These are phyloP conservation scores for Bidens hawaiensis DNA, from an alignment of 140 eudicot genomes.

Conservation along the genomic window DNA sequence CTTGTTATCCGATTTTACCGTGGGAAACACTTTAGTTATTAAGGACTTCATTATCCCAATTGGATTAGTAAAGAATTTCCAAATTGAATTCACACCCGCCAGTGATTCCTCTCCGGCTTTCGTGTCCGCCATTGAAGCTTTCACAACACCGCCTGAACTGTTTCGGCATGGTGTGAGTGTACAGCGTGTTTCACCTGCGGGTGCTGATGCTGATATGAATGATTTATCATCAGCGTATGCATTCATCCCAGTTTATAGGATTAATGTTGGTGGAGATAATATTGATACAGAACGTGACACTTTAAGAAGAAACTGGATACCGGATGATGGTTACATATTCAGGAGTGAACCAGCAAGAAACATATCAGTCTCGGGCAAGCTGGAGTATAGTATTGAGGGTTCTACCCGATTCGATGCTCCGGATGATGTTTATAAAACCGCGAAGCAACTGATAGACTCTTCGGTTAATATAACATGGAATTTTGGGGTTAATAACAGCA, in stretches of 20 bases:
- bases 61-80: too few relatives aligned
- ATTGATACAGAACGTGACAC: background rate
- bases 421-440: background rate
- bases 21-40: background rate
- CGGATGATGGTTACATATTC: background rate
- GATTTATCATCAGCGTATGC: background rate
- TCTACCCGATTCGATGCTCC: background rate
- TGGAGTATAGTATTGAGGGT: background rate
- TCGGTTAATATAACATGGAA: slow-evolving; percentile 1
- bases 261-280: slow-evolving; percentile 46
- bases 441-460: background rate
- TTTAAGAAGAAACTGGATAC: background rate
- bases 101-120: too few relatives aligned
- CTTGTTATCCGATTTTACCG: slow-evolving; percentile 32
- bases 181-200: background rate
- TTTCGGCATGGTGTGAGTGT: too few relatives aligned
- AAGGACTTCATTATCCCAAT: slow-evolving; percentile 31
- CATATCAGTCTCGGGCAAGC: background rate
- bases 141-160: too few relatives aligned
- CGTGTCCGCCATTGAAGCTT: too few relatives aligned
- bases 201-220: background rate
- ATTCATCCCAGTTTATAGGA: slow-evolving; percentile 35
- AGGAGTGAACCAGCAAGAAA: background rate
- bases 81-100: too few relatives aligned
- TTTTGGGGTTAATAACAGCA: background rate